Evolutionary conservation across 345 rosid species (phyloP), one percentile per base, ranked within the genome.

Genomic region (Eucalyptus dawsonii): DNA sequence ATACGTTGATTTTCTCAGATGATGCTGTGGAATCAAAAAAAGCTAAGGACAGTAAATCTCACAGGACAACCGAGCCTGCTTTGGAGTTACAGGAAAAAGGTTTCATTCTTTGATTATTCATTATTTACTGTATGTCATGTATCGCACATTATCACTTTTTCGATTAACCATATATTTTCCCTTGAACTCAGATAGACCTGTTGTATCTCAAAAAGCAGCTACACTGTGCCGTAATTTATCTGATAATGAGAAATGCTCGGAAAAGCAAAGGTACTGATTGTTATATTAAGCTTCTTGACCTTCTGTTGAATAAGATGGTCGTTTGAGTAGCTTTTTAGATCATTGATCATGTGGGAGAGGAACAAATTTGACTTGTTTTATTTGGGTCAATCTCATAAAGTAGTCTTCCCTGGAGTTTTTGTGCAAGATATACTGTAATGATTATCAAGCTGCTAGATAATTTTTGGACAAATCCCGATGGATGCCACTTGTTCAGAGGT

Each of bases 191-290:
- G 97, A 89, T 92, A 94, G 94, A 90, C 91, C 92, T 50, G 37
- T 89, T 91, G 93, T 93, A 90, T 92, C 94, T 51, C 95, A 91
- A 92, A 95, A 91, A 88, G 90, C 93, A 29, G 91, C 91, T 85
- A 92, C 90, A 87, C 89, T 95, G 88, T 89, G 88, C 90, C 90
- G 89, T 88, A 94, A 93, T 91, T 87, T 95, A 88, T 89, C 91
- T 51, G 98, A 97, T 88, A 94, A 93, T 89, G 97, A 94, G 94
- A 95, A 91, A 89, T 92, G 96, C 89, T 98, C 99, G 49, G 97
- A 90, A 91, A 98, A 95, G 93, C 99, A 96, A 93, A 95, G 98
- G 99, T 96, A 93, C 87, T 72, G 37, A 81, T 50, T 90, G 87
- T 90, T 76, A 37, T 76, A 37, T 72, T 72, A 37, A 76, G 83